Evolutionary conservation across 129 eudicot genomes (phyloP).

Genomic region (Calendula officinalis): DNA sequence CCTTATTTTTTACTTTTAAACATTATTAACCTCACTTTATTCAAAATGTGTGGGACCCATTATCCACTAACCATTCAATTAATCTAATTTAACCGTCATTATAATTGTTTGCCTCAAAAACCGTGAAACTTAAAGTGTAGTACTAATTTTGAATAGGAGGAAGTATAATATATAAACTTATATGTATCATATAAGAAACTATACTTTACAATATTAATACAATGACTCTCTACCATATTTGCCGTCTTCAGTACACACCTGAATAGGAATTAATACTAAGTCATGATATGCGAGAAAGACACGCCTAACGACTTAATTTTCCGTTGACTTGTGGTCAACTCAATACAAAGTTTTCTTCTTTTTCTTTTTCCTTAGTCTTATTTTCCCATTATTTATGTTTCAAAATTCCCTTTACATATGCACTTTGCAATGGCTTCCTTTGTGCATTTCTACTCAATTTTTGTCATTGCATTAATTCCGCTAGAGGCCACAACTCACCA

Average conservation of each 20-base stretch:
- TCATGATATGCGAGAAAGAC: conserved; percentile 16
- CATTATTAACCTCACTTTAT: no score
- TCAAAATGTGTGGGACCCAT: no score
- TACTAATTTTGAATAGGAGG: no score
- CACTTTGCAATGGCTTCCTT: conserved; percentile 29
- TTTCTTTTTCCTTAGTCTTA: conserved; percentile 5
- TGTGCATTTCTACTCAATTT: conserved; percentile 24
- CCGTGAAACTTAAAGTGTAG: no score
- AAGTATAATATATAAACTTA: no score
- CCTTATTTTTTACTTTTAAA: no score
- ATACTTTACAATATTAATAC: conserved; percentile 3
- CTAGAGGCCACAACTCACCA: conserved; percentile 29
- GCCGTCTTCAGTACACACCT: background rate
- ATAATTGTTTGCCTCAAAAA: no score
- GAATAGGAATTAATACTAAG: background rate
- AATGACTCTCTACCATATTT: background rate
- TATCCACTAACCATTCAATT: no score
- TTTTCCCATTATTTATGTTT: conserved; percentile 22
- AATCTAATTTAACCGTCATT: no score
- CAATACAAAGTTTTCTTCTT: background rate
- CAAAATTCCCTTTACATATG: conserved; percentile 2
- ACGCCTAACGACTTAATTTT: conserved; percentile 20
- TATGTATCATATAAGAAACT: no score
- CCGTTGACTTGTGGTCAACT: conserved; percentile 12
- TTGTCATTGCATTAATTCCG: conserved; percentile 30